A percentile compares a stretch with the other conserved stretches of the same genome.
phyloP scores from a whole-genome alignment of 1,139 yeast species.

The Taphrina pruni region DNA sequence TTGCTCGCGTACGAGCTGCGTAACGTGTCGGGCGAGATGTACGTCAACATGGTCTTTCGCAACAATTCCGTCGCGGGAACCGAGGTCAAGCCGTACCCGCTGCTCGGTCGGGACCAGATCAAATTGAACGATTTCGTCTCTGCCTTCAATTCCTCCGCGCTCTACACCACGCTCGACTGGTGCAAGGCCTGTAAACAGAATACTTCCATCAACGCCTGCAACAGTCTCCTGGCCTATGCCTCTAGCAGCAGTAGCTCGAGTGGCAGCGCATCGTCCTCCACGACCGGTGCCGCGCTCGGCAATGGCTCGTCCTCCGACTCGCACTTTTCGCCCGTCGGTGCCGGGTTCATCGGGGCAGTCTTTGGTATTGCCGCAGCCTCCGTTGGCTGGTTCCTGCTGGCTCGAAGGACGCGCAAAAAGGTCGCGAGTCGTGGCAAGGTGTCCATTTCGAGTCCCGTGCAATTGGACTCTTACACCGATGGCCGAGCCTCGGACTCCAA shows the following conservation, averaged over 20 bases:
- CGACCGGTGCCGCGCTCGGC: background rate
- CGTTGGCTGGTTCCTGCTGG: constrained; percentile 7
- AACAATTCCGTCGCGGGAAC: constrained; percentile 29
- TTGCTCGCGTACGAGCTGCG: constrained; percentile 35
- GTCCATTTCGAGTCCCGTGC: constrained; percentile 26
- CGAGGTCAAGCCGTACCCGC: constrained; percentile 1
- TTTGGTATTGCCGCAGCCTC: constrained; percentile 27
- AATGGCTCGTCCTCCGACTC: background rate
- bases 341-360: constrained; percentile 41
- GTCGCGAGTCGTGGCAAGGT: constrained; percentile 17
- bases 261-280: background rate
- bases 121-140: constrained; percentile 17
- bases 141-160: constrained; percentile 31
- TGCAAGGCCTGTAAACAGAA: constrained; percentile 36
- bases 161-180: constrained; percentile 33
- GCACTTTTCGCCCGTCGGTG: constrained; percentile 36
- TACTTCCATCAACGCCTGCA: constrained; percentile 25
- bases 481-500: constrained; percentile 4
- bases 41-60: constrained; percentile 35
- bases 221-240: constrained; percentile 30
- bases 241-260: background rate
- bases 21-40: constrained; percentile 16
- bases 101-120: constrained; percentile 34
- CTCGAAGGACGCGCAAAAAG: background rate
- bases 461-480: constrained; percentile 1